Evolutionary conservation across 169 alveolate genomes (phyloP), one percentile per base, ranked within the genome.

Genomic region (Hepatocystis sp.): DNA sequence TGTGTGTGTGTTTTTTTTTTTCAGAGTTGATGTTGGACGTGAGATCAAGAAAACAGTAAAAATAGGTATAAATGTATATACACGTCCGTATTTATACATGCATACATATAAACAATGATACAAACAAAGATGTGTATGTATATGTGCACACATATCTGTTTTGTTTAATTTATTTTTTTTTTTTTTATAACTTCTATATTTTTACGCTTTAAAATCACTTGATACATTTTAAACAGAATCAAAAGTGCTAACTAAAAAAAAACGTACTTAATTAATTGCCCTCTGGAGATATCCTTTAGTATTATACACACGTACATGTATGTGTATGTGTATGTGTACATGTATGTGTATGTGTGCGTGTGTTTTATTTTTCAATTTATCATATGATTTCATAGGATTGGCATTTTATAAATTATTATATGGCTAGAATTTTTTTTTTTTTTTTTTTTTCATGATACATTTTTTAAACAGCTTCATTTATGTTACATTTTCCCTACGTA

Each of bases 41-140:
- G 89, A 78, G 8, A 78, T 78, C 5, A 84, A 78, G 28, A 78
- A 78, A 23, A 47, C 89, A 2, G 49, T 78, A 30, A 58, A 63
- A 49, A 11, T 78, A 11, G 89, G 89, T 78, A 60, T 30, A 36
- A 8, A 60, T 32, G n/a, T 11, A 10, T 53, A 5, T 2, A 25
- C 44, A n/a, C n/a, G n/a, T n/a, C n/a, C n/a, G n/a, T n/a, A n/a
- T n/a, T n/a, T n/a, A n/a, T n/a, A n/a, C n/a, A n/a, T n/a, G 10
- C 47, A 36, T 36, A 7, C 10, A 36, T 10, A 36, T 7, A 36
- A 36, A 10, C 47, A 36, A 36, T 36, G 10, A 7, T 7, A 7
- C 5, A 7, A 5, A 36, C 10, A 36, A 36, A 10, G 10, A 5
- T 36, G 15, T 7, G 17, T 67, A 44, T 44, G 52, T 67, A n/a